These are phyloP conservation scores for Nothophytophthora sp. DNA, from an alignment of 352 stramenopile genomes.

Conservation along the genomic window DNA sequence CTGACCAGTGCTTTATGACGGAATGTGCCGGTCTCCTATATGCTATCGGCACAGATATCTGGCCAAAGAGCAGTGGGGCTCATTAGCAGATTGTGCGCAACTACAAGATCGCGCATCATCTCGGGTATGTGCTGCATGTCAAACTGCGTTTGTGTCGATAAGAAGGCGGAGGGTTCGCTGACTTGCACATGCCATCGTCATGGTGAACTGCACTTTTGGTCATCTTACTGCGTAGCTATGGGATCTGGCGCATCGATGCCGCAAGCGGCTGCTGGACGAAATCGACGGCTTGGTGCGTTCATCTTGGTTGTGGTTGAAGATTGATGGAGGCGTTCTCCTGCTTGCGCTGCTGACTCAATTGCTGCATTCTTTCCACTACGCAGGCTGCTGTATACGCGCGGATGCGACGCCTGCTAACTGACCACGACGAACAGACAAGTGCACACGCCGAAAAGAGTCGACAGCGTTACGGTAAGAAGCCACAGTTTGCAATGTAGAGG, in stretches of 20 bases:
- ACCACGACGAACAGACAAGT: slow-evolving; percentile 16
- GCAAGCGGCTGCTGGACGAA: slow-evolving; percentile 51
- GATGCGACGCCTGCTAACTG: slow-evolving; percentile 41
- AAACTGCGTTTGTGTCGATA: too few relatives aligned
- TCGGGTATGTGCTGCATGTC: slow-evolving; percentile 30
- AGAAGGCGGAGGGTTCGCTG: too few relatives aligned
- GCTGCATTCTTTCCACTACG: neutral
- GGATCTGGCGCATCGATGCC: slow-evolving; percentile 71
- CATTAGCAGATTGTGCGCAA: slow-evolving; percentile 42
- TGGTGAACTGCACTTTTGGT: neutral
- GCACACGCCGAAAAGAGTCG: slow-evolving; percentile 28
- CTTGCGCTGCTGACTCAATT: neutral
- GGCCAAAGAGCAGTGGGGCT: slow-evolving; percentile 61
- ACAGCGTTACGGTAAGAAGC: slow-evolving; percentile 55
- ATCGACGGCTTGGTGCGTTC: slow-evolving; percentile 46
- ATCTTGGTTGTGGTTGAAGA: neutral
- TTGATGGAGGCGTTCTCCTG: neutral
- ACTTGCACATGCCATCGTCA: slow-evolving; percentile 13
- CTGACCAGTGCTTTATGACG: too few relatives aligned
- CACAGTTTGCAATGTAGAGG: too few relatives aligned
- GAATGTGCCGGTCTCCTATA: too few relatives aligned
- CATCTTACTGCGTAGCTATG: slow-evolving; percentile 42
- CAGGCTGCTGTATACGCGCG: slow-evolving; percentile 44
- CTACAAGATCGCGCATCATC: slow-evolving; percentile 51
- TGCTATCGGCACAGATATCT: slow-evolving; percentile 56